Evolutionary conservation across 2,329 filamentous ascomycete genomes (phyloP), one percentile per base, ranked within the genome.

Genomic region (Penicillium griseofulvum): DNA sequence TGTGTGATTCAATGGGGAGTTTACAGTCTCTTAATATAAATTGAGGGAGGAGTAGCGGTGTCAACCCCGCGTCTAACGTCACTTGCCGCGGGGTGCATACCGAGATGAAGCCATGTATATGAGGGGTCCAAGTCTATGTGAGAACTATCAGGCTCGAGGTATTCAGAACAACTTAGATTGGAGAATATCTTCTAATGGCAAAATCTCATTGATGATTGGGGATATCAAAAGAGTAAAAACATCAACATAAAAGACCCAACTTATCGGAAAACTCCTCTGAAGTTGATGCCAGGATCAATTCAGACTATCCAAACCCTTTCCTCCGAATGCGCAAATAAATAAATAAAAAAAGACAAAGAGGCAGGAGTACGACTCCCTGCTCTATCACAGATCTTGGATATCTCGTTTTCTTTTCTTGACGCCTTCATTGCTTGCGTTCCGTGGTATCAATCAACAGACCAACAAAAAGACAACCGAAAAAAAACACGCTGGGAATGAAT

Each of bases 401-500:
- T 65, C 63, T 65, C 61, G 59, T 65, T 65, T 65, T 62, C 58
- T 65, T 65, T 63, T 63, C 58, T 65, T 65, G 63, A 62, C 58
- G 64, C 63, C 64, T 61, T 66, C 64, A 56, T 65, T 66, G 63
- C 63, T 65, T 65, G 63, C 64, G 60, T 65, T 64, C 63, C 61
- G 63, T 66, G 64, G 64, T 66, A 66, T 66, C 64, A 66, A 64
- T 62, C 58, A 60, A 62, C 48, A 39, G 55, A 55, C 46, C 52
- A 54, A 55, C 44, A 55, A 54, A 47, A 56, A 22, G 52, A 52
- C 52, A 60, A 49, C 52, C 14, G 33, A 54, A 58, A 46, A 54
- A 57, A 46, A 44, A 43, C 47, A 51, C 55, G 55, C 56, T 56
- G 52, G 53, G 45, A 56, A 45, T 49, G 42, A 58, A 54, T 22